Conservation (phyloP, 2,329 filamentous ascomycete species). For the Verticillium tricorpus region DNA sequence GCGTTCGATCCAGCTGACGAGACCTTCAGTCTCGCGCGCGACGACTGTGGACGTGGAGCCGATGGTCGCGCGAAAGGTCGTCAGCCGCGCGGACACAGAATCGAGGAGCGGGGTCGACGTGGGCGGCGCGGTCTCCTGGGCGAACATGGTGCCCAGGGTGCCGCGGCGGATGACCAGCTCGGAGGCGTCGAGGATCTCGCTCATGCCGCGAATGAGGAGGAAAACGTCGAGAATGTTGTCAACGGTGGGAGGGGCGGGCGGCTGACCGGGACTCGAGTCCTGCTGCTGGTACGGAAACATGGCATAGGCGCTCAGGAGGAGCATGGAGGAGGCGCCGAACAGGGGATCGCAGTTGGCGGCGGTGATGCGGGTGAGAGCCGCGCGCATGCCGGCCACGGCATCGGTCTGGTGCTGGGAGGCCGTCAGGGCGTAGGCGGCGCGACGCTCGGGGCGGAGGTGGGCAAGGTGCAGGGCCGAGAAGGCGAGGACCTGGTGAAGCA, state of each 20-base stretch:
- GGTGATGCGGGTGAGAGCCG: constrained; percentile 17
- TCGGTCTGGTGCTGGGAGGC: constrained; percentile 28
- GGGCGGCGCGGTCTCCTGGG: constrained; percentile 1
- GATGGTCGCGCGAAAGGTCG: not conserved
- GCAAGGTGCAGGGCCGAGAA: constrained; percentile 24
- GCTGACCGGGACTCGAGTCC: not conserved
- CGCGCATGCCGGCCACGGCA: constrained; percentile 23
- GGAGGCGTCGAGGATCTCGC: constrained; percentile 20
- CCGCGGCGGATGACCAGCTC: constrained; percentile 15
- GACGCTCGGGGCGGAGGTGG: constrained; percentile 16
- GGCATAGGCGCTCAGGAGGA: constrained; percentile 26
- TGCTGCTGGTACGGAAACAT: not conserved
- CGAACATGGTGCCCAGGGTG: constrained; percentile 17
- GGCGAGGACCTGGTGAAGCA: constrained; percentile 27
- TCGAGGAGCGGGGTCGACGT: constrained; percentile 7
- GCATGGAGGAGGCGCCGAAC: constrained; percentile 25
- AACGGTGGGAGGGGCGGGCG: constrained; percentile 15
- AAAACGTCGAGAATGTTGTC: constrained; percentile 27
- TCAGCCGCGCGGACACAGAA: constrained; percentile 1
- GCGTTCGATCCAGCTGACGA: constrained; percentile 8
- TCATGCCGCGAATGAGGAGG: constrained; percentile 24
- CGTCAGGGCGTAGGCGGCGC: constrained; percentile 13
- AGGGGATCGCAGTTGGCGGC: constrained; percentile 25
- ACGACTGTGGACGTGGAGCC: not conserved
- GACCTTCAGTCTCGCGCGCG: not conserved